These are phyloP conservation scores for Suhomyces choctaworum DNA, from an alignment of 1,139 yeast genomes.

Conservation along the genomic window DNA sequence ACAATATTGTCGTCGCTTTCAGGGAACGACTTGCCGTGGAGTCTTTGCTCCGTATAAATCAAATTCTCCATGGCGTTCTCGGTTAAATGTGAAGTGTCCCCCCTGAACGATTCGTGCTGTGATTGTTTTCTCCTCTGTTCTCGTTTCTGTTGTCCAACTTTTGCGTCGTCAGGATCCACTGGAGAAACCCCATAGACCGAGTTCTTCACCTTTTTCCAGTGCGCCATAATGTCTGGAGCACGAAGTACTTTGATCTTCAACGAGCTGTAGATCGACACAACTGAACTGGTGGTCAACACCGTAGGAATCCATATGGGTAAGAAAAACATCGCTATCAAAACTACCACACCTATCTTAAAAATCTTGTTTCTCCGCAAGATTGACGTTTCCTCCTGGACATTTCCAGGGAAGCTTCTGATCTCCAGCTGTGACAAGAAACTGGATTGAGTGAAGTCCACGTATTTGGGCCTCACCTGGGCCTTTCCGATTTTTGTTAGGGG, in stretches of 20 bases:
- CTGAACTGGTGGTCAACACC: constrained; percentile 42
- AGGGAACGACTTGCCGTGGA: constrained; percentile 14
- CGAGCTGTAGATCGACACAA: constrained; percentile 39
- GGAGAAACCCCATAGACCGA: constrained; percentile 37
- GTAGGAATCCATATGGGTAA: constrained; percentile 58
- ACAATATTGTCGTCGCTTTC: constrained; percentile 8
- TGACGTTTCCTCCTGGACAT: constrained; percentile 43
- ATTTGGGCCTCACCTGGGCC: constrained; percentile 46
- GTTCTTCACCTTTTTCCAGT: constrained; percentile 37
- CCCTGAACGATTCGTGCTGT: constrained; percentile 41
- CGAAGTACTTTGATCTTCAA: constrained; percentile 30
- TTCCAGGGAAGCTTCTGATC: constrained; percentile 23
- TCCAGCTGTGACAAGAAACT: constrained; percentile 17
- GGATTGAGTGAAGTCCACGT: constrained; percentile 52
- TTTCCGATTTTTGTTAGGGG: constrained; percentile 38
- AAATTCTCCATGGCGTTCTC: constrained; percentile 41
- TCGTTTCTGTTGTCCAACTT: constrained; percentile 34
- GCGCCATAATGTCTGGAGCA: constrained; percentile 27
- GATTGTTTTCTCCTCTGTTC: constrained; percentile 28
- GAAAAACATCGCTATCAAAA: constrained; percentile 31
- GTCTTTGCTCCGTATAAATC: constrained; percentile 40
- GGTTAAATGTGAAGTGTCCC: constrained; percentile 44
- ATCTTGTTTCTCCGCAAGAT: constrained; percentile 31
- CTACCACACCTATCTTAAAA: constrained; percentile 32
- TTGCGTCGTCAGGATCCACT: constrained; percentile 35